Evolutionary conservation across 306 rosid species (phyloP), one percentile per base, ranked within the genome.

Genomic region (Rosa multiflora): DNA sequence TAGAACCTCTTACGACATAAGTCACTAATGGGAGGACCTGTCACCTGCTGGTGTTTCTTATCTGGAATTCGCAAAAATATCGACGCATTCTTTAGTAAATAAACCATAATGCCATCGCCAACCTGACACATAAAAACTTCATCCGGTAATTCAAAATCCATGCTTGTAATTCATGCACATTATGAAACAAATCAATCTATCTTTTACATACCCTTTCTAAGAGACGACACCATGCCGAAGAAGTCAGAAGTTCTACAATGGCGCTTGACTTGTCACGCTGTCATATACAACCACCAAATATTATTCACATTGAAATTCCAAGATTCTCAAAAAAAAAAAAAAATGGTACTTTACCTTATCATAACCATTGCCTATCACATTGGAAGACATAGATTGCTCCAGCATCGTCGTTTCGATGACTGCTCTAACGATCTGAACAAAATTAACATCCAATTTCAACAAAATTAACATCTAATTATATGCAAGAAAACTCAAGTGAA

Each of bases 201-300:
- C 10, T 63, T 17, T n/a, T 20, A 55, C 88, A 56, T 92, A 94
- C 99, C 93, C 99, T 86, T 61, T 86, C 85, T 51, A 91, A 87
- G 29, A 94, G 86, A 86, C 75, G 82, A 80, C 82, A 70, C 99
- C 97, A 94, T 43, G 88, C 88, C 26, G 90, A 67, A 83, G 83
- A 69, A 75, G 88, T 83, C 69, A 94, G 79, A 74, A 89, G 88
- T 78, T 88, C 90, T 81, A 87, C 79, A 46, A 68, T 72, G 59
- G 83, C 74, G 82, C 90, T 89, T 46, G 89, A 85, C 79, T 80
- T 68, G 44, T 79, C 79, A 37, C 23, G 47, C 99, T 92, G 89
- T 46, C 56, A 58, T 62, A 88, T 72, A 85, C 20, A 56, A 53
- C 82, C 39, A 46, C 66, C 26, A 46, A 9, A 10, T 21, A 43